phyloP scores from a whole-genome alignment of 106 monocot species.

The Dioscorea dumetorum region DNA sequence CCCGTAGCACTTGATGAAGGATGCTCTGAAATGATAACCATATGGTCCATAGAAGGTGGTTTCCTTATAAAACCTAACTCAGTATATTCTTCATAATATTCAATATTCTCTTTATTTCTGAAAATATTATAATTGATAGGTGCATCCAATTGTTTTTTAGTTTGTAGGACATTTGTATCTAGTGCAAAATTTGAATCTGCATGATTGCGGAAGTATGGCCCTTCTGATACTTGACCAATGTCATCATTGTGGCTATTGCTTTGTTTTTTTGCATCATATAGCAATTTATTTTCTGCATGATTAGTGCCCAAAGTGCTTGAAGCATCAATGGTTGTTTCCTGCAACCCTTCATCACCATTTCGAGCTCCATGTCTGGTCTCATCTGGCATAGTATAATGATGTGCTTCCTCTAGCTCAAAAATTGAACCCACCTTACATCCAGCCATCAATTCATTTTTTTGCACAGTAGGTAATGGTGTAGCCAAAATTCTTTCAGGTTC shows the following conservation, averaged over 20 bases:
- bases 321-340: neutral
- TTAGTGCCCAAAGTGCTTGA: neutral
- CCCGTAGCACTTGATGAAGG: too few species aligned
- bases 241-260: neutral
- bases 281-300: neutral
- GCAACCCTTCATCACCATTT: neutral
- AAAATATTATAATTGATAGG: neutral
- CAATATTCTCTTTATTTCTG: neutral
- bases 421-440: neutral
- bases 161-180: neutral
- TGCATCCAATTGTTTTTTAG: neutral
- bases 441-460: slow-evolving; percentile 2
- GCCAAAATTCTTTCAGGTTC: slow-evolving; percentile 20
- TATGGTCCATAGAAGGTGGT: slow-evolving; percentile 41
- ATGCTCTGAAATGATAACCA: neutral
- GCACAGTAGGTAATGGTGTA: neutral
- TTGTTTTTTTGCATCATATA: neutral
- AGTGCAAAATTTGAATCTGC: slow-evolving; percentile 6
- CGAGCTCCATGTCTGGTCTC: too few species aligned
- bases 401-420: neutral
- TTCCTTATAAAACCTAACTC: slow-evolving; percentile 45
- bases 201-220: neutral
- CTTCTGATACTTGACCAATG: neutral
- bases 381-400: too few species aligned
- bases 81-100: slow-evolving; percentile 15